Conservation (phyloP, 371 early-diverging fungal species). For the Apophysomyces ossiformis region DNA sequence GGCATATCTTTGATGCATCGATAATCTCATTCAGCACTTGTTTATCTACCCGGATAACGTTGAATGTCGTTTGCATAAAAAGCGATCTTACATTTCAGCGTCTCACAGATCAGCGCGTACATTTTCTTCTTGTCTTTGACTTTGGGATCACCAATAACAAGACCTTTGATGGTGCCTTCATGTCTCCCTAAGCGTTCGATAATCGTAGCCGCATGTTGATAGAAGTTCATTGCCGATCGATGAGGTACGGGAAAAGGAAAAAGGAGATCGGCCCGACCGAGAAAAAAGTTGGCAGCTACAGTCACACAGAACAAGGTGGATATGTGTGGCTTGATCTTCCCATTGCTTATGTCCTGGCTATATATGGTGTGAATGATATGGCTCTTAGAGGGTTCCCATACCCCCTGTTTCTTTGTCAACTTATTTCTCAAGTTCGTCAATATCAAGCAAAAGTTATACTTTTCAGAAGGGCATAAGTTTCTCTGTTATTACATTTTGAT, state of each 20-base stretch:
- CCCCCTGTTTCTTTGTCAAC: too few relatives aligned
- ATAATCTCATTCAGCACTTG: slow-evolving; percentile 60
- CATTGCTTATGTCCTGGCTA: too few relatives aligned
- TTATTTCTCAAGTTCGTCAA: too few relatives aligned
- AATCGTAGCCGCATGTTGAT: slow-evolving; percentile 78
- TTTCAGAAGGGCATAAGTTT: too few relatives aligned
- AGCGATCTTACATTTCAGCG: slow-evolving; percentile 80
- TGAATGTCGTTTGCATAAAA: neutral
- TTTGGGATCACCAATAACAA: slow-evolving; percentile 77
- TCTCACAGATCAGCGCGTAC: slow-evolving; percentile 92
- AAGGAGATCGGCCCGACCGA: neutral
- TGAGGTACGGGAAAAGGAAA: neutral
- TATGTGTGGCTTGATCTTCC: too few relatives aligned
- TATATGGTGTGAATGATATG: too few relatives aligned
- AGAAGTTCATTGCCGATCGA: slow-evolving; percentile 63
- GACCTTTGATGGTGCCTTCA: slow-evolving; percentile 82
- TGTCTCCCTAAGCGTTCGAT: slow-evolving; percentile 70
- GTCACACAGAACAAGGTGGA: too few relatives aligned
- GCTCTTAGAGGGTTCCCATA: too few relatives aligned
- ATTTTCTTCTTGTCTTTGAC: slow-evolving; percentile 82
- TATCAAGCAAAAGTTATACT: too few relatives aligned
- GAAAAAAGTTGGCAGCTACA: neutral
- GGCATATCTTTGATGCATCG: slow-evolving; percentile 51
- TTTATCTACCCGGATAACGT: slow-evolving; percentile 43
- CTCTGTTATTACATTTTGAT: too few relatives aligned